Evolutionary conservation across 371 early-diverging fungal genomes (phyloP), one percentile per base, ranked within the genome.

Genomic region (Mucor lusitanicus): DNA sequence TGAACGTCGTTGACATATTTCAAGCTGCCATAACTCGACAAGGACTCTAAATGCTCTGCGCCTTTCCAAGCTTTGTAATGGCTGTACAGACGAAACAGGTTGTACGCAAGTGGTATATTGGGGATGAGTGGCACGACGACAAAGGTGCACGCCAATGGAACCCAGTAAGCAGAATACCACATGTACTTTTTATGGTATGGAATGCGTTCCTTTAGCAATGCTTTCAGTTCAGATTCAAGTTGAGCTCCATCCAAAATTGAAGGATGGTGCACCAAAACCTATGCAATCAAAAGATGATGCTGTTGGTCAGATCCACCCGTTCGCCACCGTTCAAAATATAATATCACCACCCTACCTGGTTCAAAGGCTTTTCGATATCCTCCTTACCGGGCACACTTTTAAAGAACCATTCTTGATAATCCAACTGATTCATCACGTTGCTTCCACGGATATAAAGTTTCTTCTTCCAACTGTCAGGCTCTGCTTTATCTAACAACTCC

Each of bases 61-160:
- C 92, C 92, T 39, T 87, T 85, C 56, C 79, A 84, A 1, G 91
- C 91, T 80, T 89, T 89, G 77, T 90, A 93, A 64, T 94, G 92
- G 54, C 91, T 91, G 78, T 92, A 92, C 17, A 93, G 77, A 6
- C 95, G 89, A 68, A 91, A 93, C 25, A 91, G 64, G 67, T 94
- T 94, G 76, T 94, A 94, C 23, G 90, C 89, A 15, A 94, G 74
- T 0, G 93, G 93, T 50, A 94, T 87, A 74, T 94, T 94, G 35
- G 95, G 95, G 6, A 92, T 74, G 15, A 93, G 61, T 1, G 95
- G 95, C 0, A 94, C 88, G 64, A 93, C 70, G 5, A 82, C 87
- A 80, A 93, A 92, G 17, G 88, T 78, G 54, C 87, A 82, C 6
- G 94, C 75, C 35, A 93, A 71, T 1, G 95, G 95, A 7, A 93